These are phyloP conservation scores for Fusarium proliferatum DNA, from an alignment of 2,329 filamentous ascomycete species.

Conservation along the genomic window DNA sequence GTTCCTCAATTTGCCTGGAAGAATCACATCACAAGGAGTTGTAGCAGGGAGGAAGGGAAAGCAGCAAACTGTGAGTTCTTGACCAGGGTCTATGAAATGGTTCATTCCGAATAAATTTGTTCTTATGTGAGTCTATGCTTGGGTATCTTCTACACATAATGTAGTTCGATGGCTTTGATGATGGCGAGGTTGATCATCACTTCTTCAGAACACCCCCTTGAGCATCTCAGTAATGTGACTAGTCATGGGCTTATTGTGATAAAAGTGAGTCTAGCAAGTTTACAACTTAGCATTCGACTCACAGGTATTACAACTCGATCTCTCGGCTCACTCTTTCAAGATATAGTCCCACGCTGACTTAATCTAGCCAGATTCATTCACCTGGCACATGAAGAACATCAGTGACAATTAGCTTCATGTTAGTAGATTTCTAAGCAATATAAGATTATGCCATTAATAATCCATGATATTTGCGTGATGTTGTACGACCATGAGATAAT, in stretches of 20 bases:
- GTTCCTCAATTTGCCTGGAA: not conserved
- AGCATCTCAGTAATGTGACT: not conserved
- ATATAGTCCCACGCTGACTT: too few relatives aligned
- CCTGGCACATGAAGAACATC: not conserved
- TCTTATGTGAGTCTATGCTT: too few relatives aligned
- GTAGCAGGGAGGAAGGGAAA: too few relatives aligned
- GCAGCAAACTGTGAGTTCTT: not conserved
- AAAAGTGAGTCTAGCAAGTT: fast-evolving
- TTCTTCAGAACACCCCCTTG: too few relatives aligned
- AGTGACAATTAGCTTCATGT: not conserved
- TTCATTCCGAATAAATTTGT: fast-evolving
- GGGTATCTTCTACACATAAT: not conserved
- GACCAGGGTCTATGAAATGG: fast-evolving
- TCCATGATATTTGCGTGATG: not conserved
- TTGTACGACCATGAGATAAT: not conserved
- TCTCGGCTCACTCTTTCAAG: not conserved
- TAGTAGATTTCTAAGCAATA: not conserved
- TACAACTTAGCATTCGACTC: fast-evolving
- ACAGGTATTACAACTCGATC: not conserved
- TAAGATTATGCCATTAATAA: fast-evolving
- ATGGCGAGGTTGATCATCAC: not conserved
- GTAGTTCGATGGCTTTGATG: not conserved
- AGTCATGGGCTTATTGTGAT: fast-evolving
- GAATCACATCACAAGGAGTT: not conserved
- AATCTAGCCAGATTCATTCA: not conserved